phyloP scores from a whole-genome alignment of 2,329 filamentous ascomycete species.

The Neospermospora avenae region DNA sequence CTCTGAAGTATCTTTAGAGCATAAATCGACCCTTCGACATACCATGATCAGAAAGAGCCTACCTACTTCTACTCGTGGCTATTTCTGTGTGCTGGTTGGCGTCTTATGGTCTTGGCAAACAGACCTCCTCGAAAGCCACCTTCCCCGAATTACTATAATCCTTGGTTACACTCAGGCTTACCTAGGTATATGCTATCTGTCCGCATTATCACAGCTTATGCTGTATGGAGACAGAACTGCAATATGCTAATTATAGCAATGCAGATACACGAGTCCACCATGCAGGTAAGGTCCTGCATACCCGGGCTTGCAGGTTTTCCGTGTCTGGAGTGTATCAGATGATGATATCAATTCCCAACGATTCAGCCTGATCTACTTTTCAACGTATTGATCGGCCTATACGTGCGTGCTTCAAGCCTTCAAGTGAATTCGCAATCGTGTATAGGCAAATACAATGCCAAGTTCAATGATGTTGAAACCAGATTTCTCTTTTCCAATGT shows the following conservation, averaged over 20 bases:
- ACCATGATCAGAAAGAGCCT: no score
- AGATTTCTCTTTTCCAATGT: not conserved
- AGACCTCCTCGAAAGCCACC: not conserved
- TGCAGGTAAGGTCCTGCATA: not conserved
- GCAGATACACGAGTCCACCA: not conserved
- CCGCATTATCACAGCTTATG: not conserved
- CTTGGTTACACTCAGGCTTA: not conserved
- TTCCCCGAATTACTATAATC: not conserved
- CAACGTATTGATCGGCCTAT: not conserved
- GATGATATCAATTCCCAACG: not conserved
- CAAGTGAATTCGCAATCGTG: not conserved
- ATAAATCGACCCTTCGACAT: no score
- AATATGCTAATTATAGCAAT: not conserved
- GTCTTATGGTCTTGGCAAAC: not conserved
- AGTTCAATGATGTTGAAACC: not conserved
- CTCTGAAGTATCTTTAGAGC: no score
- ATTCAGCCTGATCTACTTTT: slow-evolving; percentile 7
- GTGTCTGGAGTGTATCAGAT: not conserved
- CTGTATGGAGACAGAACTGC: not conserved
- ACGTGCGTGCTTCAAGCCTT: not conserved
- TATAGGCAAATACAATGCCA: slow-evolving; percentile 5
- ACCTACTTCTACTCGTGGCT: no score
- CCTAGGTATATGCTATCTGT: not conserved
- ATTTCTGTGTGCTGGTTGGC: no score
- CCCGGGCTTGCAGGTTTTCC: not conserved